Evolutionary conservation across 768 basidiomycete genomes (phyloP).

Genomic region (Pleurotus eryngii): DNA sequence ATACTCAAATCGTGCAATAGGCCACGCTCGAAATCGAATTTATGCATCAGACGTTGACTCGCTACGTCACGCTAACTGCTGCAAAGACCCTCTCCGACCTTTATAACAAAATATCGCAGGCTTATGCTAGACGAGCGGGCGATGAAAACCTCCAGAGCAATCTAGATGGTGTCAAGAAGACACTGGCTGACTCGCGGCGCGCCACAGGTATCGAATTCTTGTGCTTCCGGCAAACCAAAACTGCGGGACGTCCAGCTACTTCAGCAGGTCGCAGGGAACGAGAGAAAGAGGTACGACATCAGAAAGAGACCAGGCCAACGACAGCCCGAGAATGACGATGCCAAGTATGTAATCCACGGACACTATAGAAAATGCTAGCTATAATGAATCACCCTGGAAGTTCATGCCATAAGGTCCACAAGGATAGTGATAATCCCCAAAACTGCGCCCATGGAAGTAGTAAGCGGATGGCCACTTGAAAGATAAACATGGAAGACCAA

Average conservation of each 20-base stretch:
- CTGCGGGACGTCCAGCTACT: background rate
- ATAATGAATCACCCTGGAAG: background rate
- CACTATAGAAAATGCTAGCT: background rate
- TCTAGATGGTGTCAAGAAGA: conserved; percentile 89
- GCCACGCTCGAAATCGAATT: conserved; percentile 99
- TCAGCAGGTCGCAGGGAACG: conserved; percentile 8
- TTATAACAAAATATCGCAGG: conserved; percentile 92
- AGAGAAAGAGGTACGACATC: conserved; percentile 1
- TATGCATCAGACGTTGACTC: conserved; percentile 91
- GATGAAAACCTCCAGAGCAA: conserved; percentile 85
- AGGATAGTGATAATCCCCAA: conserved; percentile 90
- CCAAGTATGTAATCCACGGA: background rate
- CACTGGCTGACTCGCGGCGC: conserved; percentile 79
- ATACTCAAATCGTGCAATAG: conserved; percentile 35
- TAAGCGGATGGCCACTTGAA: background rate
- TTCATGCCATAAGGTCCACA: conserved; percentile 70
- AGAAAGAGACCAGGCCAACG: conserved; percentile 6
- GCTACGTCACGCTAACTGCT: conserved; percentile 80
- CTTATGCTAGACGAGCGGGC: conserved; percentile 81
- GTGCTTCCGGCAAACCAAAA: conserved; percentile 80
- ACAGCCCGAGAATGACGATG: background rate
- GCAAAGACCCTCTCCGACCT: conserved; percentile 85
- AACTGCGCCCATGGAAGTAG: conserved; percentile 37
- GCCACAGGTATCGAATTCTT: conserved; percentile 94
- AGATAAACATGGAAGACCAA: conserved; percentile 26